These are phyloP conservation scores for Helotiales sp. DNA, from an alignment of 2,329 filamentous ascomycete species.

Conservation along the genomic window DNA sequence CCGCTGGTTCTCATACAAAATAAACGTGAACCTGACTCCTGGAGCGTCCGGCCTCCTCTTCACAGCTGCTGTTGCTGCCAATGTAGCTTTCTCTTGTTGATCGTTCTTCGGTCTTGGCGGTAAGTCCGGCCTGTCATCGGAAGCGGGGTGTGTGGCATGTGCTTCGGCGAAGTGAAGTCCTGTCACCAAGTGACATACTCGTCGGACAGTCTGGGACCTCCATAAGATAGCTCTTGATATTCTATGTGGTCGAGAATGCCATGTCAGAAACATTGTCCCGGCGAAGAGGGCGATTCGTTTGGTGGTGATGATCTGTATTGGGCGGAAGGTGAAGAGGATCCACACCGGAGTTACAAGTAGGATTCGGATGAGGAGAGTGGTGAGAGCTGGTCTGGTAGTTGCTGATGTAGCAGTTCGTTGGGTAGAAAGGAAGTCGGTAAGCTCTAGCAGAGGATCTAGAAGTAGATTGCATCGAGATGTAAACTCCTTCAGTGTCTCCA, in stretches of 20 bases:
- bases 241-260: slow-evolving; percentile 85
- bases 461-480: slow-evolving; percentile 91
- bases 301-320: slow-evolving; percentile 81
- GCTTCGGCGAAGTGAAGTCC: slow-evolving; percentile 71
- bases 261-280: slow-evolving; percentile 86
- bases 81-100: slow-evolving; percentile 24
- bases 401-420: slow-evolving; percentile 88
- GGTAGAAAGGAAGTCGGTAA: slow-evolving; percentile 92
- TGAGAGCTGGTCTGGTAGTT: slow-evolving; percentile 86
- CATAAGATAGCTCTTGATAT: slow-evolving; percentile 87
- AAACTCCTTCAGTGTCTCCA: slow-evolving; percentile 88
- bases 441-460: slow-evolving; percentile 80
- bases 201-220: slow-evolving; percentile 77
- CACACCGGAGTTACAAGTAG: slow-evolving; percentile 86
- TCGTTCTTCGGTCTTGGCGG: slow-evolving; percentile 30
- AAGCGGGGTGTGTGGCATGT: slow-evolving; percentile 27
- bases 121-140: slow-evolving; percentile 32
- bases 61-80: slow-evolving; percentile 38
- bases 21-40: slow-evolving; percentile 93
- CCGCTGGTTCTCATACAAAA: slow-evolving; percentile 93
- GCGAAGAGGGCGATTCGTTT: slow-evolving; percentile 79
- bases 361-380: slow-evolving; percentile 84
- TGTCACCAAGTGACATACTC: slow-evolving; percentile 70
- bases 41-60: slow-evolving; percentile 55
- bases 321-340: slow-evolving; percentile 79